phyloP scores from a whole-genome alignment of 257 asterid species.

The Salvia hispanica region DNA sequence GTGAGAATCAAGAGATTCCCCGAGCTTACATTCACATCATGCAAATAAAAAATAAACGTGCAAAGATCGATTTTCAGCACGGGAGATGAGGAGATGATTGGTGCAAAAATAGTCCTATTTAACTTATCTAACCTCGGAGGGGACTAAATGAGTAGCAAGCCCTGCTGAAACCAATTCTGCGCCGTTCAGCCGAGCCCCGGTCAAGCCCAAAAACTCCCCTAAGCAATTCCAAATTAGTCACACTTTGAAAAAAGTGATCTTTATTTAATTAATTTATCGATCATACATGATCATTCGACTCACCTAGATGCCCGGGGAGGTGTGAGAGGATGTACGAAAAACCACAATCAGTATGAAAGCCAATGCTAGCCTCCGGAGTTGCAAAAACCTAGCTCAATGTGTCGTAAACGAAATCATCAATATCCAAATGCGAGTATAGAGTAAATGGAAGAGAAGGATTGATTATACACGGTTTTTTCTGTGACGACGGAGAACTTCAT shows the following conservation, averaged over 20 bases:
- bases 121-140: constrained; percentile 72
- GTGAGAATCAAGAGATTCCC: background rate
- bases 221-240: constrained; percentile 31
- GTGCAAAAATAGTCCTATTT: too few relatives aligned
- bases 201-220: constrained; percentile 90
- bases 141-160: constrained; percentile 89
- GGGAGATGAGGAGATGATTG: too few relatives aligned
- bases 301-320: constrained; percentile 86
- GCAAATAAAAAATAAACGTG: too few relatives aligned
- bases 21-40: too few relatives aligned
- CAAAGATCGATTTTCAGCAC: too few relatives aligned
- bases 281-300: constrained; percentile 19
- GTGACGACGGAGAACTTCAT: constrained; percentile 92
- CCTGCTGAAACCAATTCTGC: constrained; percentile 83
- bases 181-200: constrained; percentile 88
- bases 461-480: constrained; percentile 66
- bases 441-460: background rate
- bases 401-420: constrained; percentile 1
- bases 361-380: constrained; percentile 95
- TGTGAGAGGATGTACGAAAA: constrained; percentile 81
- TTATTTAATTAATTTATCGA: background rate
- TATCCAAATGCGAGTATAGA: background rate
- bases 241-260: background rate
- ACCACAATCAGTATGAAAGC: constrained; percentile 92
- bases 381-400: constrained; percentile 68